Conservation (phyloP, 306 rosid genomes). For the Begonia loranthoides region DNA sequence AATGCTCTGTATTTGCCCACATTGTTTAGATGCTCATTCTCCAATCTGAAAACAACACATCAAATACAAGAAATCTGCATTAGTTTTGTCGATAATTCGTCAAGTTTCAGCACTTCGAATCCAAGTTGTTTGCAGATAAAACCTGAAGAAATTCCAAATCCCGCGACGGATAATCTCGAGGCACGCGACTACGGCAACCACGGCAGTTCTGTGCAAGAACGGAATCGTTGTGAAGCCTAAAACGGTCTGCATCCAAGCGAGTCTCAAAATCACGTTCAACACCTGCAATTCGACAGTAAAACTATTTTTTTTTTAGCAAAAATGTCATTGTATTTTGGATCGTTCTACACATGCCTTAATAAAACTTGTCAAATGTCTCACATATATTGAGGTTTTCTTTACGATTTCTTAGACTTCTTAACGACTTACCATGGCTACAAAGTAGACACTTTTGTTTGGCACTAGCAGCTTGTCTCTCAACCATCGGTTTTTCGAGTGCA, state of each 20-base stretch:
- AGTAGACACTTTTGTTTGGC: slow-evolving; percentile 37
- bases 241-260: slow-evolving; percentile 65
- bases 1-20: slow-evolving; percentile 66
- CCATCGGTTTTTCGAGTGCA: slow-evolving; percentile 46
- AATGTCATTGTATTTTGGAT: too few relatives aligned
- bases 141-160: slow-evolving; percentile 88
- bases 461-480: slow-evolving; percentile 59
- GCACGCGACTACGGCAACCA: slow-evolving; percentile 38
- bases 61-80: background rate
- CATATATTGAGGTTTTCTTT: too few relatives aligned
- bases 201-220: slow-evolving; percentile 37
- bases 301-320: too few relatives aligned
- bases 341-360: background rate
- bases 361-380: background rate
- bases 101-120: background rate
- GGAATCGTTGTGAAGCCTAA: slow-evolving; percentile 30
- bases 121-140: background rate
- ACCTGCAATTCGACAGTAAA: slow-evolving; percentile 30
- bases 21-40: slow-evolving; percentile 64
- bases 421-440: slow-evolving; percentile 34
- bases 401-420: slow-evolving; percentile 1
- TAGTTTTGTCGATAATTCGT: background rate
- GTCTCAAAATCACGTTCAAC: slow-evolving; percentile 40
- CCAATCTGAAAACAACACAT: slow-evolving; percentile 22
- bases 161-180: slow-evolving; percentile 76